These are phyloP conservation scores for Dinochytrium kinnereticum DNA, from an alignment of 371 early-diverging fungal genomes.

Conservation along the genomic window DNA sequence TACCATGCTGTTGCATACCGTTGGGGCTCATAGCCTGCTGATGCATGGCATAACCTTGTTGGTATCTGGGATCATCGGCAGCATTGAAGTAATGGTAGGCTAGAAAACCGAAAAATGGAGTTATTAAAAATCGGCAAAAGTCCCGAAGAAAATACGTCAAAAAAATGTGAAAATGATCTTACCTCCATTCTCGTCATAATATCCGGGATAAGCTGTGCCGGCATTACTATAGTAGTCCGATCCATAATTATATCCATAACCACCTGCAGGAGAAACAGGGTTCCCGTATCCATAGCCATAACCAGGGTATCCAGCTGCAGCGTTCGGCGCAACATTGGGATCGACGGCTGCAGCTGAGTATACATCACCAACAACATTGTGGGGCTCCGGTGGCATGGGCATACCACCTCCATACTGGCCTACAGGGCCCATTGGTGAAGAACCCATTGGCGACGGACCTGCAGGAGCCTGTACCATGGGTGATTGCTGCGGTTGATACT, in stretches of 20 bases:
- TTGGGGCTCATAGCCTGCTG: too few species aligned
- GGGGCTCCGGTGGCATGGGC: neutral
- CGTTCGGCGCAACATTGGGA: neutral
- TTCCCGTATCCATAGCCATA: neutral
- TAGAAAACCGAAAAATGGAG: neutral
- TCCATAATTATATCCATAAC: neutral
- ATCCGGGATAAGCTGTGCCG: conserved; percentile 1
- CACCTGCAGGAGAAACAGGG: neutral
- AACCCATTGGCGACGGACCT: too few species aligned
- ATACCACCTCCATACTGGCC: too few species aligned
- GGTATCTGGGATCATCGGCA: neutral
- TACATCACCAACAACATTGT: too few species aligned
- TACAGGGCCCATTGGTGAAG: too few species aligned
- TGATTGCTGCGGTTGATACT: too few species aligned
- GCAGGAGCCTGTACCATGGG: too few species aligned
- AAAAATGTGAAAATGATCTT: neutral
- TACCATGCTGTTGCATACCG: too few species aligned
- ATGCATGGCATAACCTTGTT: neutral
- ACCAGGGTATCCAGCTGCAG: neutral
- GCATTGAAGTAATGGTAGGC: neutral
- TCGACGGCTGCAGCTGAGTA: neutral
- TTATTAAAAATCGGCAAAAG: neutral
- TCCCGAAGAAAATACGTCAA: neutral
- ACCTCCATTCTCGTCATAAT: neutral
- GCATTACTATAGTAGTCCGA: too few species aligned